Base-by-base conservation (phyloP, 768 basidiomycete species). In the Pleurotus citrinopileatus region DNA sequence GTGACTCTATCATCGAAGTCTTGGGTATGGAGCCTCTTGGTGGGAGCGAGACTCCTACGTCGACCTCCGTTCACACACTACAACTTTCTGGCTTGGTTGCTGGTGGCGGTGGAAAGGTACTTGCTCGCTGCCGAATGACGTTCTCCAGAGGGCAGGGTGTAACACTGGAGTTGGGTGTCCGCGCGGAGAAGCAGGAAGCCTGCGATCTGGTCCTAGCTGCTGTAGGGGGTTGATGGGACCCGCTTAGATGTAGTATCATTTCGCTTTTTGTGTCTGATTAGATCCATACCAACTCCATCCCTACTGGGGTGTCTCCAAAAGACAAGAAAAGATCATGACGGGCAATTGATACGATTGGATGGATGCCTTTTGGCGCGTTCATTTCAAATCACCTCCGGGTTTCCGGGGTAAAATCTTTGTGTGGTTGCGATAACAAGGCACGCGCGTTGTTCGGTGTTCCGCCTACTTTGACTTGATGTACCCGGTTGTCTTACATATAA, bases 21-120 rank as follows among this genome's bases (percentile, higher is more conserved):
- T 85, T 98, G 58, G 89, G 92, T 67, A 98, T 99, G 96, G 94
- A 98, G 64, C 82, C 97, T 4, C 75, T 99, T 15, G 96, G 96
- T 58, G 97, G 97, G 10, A 87, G 89, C 3, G 92, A 98, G 67
- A 68, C 71, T 6, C 93, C 96, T 0, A 74, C 84, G 17, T 91
- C 91, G 23, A 76, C 85, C 7, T 87, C 94, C 3, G 89, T 98
- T 45, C 97, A 99, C 71, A 96, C 95, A 25, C 79, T 99, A 52
- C 95, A 96, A 64, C 69, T 99, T 38, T 92, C 94, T 13, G 97
- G 97, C 40, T 64, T 98, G 58, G 89, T 97, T 15, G 79, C 81
- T 22, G 95, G 96, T 27, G 94, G 94, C 20, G 94, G 91, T 22
- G 95, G 94, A n/a, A 98, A 98, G 74, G 91, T 97, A 27, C 80